Base-by-base conservation (phyloP, 805 yeast species). In the Yamadazyma endophytica region DNA sequence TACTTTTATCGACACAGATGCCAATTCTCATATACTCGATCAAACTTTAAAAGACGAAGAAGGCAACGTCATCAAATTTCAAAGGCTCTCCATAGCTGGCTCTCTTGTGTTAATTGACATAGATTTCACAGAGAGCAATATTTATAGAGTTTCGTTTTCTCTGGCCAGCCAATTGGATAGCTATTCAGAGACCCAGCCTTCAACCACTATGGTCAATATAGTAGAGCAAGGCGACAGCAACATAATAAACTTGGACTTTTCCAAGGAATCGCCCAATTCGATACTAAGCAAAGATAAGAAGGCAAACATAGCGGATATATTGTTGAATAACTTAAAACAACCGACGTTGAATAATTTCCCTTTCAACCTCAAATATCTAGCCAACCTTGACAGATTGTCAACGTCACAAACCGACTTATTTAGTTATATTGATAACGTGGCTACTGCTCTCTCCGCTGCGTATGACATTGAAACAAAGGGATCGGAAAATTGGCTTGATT, bases 61-160 rank as follows among this genome's bases (percentile, higher is more conserved):
- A 11, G 43, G 41, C 3, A 32, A 33, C 13, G 15, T 13, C 5
- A 26, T 41, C 6, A 41, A 41, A 20, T 43, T 50, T 18, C 56
- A 56, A 25, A 46, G 70, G 31, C 47, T 65, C 29, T 54, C 69
- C 9, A 65, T 65, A 21, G 72, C 70, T 1, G 70, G 70, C 7
- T 51, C 65, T 2, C 47, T 56, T 13, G 57, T 64, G 6, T 50
- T 65, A 19, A 47, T 65, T 13, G 72, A 65, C 34, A 52, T 65
- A 17, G 72, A 65, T 32, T 61, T 60, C 31, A 29, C 43, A 2
- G 54, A 44, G 21, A 56, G 52, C 30, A 39, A 24, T 6, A 53
- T 61, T 6, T 37, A 54, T 7, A 38, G 55, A 16, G 58, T 64
- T 9, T 47, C 59, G 5, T 47, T 64, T 24, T 64, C 70, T 0